A percentile compares a stretch with the other conserved stretches of the same genome.
phyloP scores from a whole-genome alignment of 192 early-diverging fungal genomes.

The Chytriomyces confervae region DNA sequence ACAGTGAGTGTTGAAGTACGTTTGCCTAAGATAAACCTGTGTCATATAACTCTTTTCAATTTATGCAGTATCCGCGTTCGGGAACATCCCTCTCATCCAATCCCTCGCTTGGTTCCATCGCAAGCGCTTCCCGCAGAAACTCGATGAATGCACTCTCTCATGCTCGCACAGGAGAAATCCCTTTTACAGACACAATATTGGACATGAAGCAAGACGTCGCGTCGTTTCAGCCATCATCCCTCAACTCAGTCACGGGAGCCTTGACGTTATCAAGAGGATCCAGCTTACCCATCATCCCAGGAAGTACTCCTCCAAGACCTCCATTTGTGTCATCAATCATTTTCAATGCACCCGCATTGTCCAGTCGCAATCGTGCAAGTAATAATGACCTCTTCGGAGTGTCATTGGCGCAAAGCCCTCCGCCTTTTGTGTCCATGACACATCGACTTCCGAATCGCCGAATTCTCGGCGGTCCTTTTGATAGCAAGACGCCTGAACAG shows the following conservation, averaged over 20 bases:
- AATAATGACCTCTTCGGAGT: neutral
- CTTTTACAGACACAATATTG: neutral
- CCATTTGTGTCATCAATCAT: neutral
- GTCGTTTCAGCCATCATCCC: neutral
- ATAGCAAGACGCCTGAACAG: neutral
- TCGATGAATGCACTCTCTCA: neutral
- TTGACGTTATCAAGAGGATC: neutral
- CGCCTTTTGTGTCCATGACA: neutral
- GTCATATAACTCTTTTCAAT: neutral
- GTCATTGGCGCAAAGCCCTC: neutral
- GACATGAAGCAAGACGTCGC: neutral
- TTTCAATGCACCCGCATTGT: neutral
- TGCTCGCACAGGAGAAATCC: neutral
- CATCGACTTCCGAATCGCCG: neutral
- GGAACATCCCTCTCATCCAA: conserved; percentile 27
- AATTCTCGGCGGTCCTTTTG: neutral
- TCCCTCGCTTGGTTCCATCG: conserved; percentile 3
- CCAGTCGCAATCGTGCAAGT: neutral
- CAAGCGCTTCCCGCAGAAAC: conserved; percentile 11
- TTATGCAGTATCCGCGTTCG: neutral
- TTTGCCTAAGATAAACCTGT: too few relatives aligned
- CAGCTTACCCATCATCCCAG: neutral
- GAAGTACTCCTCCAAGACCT: neutral
- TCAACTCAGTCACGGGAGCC: neutral
- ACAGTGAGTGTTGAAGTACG: conserved; percentile 12